phyloP scores from a whole-genome alignment of 257 asterid genomes.

The Primulina huaijiensis region DNA sequence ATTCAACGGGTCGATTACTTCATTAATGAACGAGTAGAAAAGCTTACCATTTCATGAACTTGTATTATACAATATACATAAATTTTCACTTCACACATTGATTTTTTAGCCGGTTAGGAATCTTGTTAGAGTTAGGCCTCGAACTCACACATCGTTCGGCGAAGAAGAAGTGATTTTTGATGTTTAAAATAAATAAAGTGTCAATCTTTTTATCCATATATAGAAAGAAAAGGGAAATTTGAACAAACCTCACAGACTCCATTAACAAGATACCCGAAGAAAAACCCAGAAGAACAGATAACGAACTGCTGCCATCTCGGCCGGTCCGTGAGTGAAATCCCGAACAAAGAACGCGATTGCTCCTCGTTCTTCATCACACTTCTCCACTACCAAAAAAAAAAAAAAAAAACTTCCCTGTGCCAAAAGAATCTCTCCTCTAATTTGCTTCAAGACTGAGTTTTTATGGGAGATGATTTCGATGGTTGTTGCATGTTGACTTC shows the following conservation, averaged over 20 bases:
- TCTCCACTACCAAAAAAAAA: neutral
- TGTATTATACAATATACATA: too few relatives aligned
- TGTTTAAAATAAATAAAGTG: conserved; percentile 2
- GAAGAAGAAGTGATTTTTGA: neutral
- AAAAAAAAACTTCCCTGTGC: neutral
- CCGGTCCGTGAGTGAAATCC: conserved; percentile 60
- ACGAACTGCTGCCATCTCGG: conserved; percentile 91
- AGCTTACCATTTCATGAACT: too few relatives aligned
- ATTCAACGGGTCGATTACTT: too few relatives aligned
- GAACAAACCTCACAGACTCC: conserved; percentile 82
- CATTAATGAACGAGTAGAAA: too few relatives aligned
- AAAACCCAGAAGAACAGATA: conserved; percentile 84
- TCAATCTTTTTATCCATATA: neutral
- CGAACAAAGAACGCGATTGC: conserved; percentile 70
- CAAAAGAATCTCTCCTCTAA: conserved; percentile 16
- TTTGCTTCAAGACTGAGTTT: conserved; percentile 29
- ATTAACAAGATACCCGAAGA: conserved; percentile 88
- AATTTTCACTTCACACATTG: too few relatives aligned
- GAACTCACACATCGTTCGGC: too few relatives aligned
- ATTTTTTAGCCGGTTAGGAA: too few relatives aligned
- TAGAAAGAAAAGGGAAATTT: neutral
- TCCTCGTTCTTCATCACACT: conserved; percentile 67
- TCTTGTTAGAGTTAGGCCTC: too few relatives aligned
- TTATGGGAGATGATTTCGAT: conserved; percentile 30
- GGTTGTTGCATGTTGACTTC: conserved; percentile 50